phyloP scores from a whole-genome alignment of 176 grass and related monocot genomes.

The Tillandsia fasciculata region DNA sequence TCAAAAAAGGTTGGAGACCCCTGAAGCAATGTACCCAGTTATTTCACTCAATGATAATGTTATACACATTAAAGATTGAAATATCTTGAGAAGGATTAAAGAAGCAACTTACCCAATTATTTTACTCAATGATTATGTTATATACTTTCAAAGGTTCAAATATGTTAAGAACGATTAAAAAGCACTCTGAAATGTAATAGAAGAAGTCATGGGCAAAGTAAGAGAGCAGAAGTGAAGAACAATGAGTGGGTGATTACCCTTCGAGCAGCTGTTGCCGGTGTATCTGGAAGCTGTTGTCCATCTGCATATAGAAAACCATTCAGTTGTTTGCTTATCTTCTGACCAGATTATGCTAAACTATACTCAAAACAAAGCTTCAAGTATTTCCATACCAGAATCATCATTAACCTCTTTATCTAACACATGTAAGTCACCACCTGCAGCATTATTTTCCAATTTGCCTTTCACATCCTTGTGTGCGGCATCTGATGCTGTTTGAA shows the following conservation, averaged over 20 bases:
- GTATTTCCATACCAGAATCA: slow-evolving; percentile 38
- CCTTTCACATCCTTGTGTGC: slow-evolving; percentile 22
- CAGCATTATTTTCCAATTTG: slow-evolving; percentile 32
- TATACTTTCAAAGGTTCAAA: too few relatives aligned
- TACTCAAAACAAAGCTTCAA: slow-evolving; percentile 15
- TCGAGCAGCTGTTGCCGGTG: slow-evolving; percentile 43
- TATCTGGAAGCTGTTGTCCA: slow-evolving; percentile 40
- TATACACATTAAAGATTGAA: too few relatives aligned
- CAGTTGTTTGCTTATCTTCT: slow-evolving; percentile 6
- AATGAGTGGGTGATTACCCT: slow-evolving; percentile 43
- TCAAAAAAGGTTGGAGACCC: too few relatives aligned
- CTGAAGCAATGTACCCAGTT: too few relatives aligned
- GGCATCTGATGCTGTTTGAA: slow-evolving; percentile 21
- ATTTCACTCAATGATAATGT: too few relatives aligned
- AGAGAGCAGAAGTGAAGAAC: background rate
- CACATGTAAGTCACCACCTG: slow-evolving; percentile 28
- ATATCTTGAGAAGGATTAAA: too few relatives aligned
- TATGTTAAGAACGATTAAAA: too few relatives aligned
- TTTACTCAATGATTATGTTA: too few relatives aligned
- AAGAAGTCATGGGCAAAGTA: background rate
- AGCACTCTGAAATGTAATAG: background rate
- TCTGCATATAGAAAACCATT: slow-evolving; percentile 31
- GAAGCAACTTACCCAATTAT: too few relatives aligned
- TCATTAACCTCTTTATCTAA: slow-evolving; percentile 40
- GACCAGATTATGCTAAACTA: background rate